Evolutionary conservation across 2,329 filamentous ascomycete genomes (phyloP).

Genomic region (Paecilomyces dactylethromorphus): DNA sequence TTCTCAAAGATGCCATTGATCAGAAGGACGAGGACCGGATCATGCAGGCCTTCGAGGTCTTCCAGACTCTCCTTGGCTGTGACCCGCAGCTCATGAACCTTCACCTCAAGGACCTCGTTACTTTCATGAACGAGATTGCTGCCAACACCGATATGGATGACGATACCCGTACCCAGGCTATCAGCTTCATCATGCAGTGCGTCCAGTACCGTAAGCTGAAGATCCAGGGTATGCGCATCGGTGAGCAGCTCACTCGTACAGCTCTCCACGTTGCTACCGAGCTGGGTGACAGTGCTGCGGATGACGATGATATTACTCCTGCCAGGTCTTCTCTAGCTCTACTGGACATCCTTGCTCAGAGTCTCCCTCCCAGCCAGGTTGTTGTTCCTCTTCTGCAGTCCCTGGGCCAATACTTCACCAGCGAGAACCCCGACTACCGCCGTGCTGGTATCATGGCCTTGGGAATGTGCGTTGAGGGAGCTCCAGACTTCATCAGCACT

Average conservation of each 20-base stretch:
- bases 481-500: conserved; percentile 93
- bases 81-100: conserved; percentile 75
- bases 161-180: conserved; percentile 79
- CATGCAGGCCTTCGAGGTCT: conserved; percentile 89
- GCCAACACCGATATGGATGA: conserved; percentile 71
- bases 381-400: conserved; percentile 86
- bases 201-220: conserved; percentile 92
- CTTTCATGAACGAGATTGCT: conserved; percentile 88
- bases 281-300: conserved; percentile 60
- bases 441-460: conserved; percentile 88
- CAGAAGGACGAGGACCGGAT: conserved; percentile 77
- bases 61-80: conserved; percentile 89
- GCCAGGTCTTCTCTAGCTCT: conserved; percentile 78
- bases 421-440: conserved; percentile 68
- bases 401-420: conserved; percentile 73
- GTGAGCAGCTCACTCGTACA: conserved; percentile 79
- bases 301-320: conserved; percentile 81
- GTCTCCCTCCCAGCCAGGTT: conserved; percentile 86
- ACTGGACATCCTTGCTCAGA: conserved; percentile 80
- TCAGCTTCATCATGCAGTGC: conserved; percentile 89
- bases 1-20: conserved; percentile 78
- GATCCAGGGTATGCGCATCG: conserved; percentile 83
- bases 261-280: conserved; percentile 85
- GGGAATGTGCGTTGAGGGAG: conserved; percentile 91
- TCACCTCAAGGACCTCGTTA: conserved; percentile 83